Base-by-base conservation (phyloP, 352 stramenopile genomes). In the Phytopythium sindhum region DNA sequence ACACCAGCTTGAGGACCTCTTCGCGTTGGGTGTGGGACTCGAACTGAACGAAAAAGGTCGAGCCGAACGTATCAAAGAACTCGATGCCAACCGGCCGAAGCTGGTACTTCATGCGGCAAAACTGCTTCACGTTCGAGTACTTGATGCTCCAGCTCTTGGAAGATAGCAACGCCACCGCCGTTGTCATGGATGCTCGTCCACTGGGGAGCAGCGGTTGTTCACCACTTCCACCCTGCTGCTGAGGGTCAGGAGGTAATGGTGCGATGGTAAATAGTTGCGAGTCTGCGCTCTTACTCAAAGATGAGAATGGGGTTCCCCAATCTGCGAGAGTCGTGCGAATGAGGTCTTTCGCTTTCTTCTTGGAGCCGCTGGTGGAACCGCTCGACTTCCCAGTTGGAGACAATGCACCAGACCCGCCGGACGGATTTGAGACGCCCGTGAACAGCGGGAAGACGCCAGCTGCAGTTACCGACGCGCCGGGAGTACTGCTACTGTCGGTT, bases 71-170 rank as follows among this genome's bases (percentile, higher is more conserved):
- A 50, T 90, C 81, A 31, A 92, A 91, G 52, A 90, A 84, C 60
- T 94, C 86, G 54, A 94, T 88, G 1, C 73, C 86, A 7, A 92
- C 75, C 2, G 81, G 83, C 17, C 86, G 83, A 41, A 94, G 69
- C 31, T 94, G 86, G 33, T 90, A 94, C 51, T 90, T 89, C 44
- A 91, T 88, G 26, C 86, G 72, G 29, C 86, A 88, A 50, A 94
- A 91, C 47, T 92, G 81, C 45, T 85, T 88, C 57, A 94, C 69
- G 26, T 83, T 70, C 14, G 50, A 65, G 55, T 90, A 90, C 51
- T 86, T 87, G 26, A 91, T 77, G 57, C 61, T 80, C 82, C 82
- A 91, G 19, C 70, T 73, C 29, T 81, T 73, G n/a, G 24, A 65
- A 2, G 39, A 26, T 28, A 33, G 23, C 28, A 42, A n/a, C 51